These are phyloP conservation scores for Colletotrichum zoysiae DNA, from an alignment of 2,329 filamentous ascomycete genomes.

Conservation along the genomic window DNA sequence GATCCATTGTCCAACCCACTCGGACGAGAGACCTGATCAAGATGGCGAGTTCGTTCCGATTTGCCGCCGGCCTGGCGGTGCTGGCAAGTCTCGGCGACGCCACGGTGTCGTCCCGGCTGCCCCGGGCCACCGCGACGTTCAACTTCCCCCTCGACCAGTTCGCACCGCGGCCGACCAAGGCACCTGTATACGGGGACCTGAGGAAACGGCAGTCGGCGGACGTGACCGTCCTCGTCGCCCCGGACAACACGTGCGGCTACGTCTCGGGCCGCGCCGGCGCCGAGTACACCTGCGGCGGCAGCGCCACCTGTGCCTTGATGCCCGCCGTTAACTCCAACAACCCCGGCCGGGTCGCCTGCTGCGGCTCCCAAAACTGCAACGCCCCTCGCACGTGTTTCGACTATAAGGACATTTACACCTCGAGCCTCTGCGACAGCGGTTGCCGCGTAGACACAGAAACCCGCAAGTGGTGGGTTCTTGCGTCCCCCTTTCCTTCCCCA, in stretches of 20 bases:
- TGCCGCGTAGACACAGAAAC: slow-evolving; percentile 57
- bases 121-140: slow-evolving; percentile 52
- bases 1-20: not conserved
- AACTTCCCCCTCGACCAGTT: slow-evolving; percentile 52
- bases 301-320: slow-evolving; percentile 56
- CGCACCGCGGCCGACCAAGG: slow-evolving; percentile 57
- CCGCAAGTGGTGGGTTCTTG: slow-evolving; percentile 59
- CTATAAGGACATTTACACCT: slow-evolving; percentile 50
- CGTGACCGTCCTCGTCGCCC: slow-evolving; percentile 58
- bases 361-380: slow-evolving; percentile 51
- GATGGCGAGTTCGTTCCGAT: slow-evolving; percentile 47
- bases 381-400: slow-evolving; percentile 56
- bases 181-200: slow-evolving; percentile 52
- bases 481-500: not conserved
- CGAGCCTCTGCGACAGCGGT: slow-evolving; percentile 55
- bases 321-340: slow-evolving; percentile 44
- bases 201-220: slow-evolving; percentile 48
- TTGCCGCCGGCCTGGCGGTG: slow-evolving; percentile 43
- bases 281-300: slow-evolving; percentile 54
- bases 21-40: slow-evolving; percentile 23
- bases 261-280: slow-evolving; percentile 56
- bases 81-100: slow-evolving; percentile 53
- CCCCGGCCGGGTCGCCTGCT: slow-evolving; percentile 59
- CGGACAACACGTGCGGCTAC: slow-evolving; percentile 65
- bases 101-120: slow-evolving; percentile 51